Conservation (phyloP, 805 yeast species). For the Metschnikowia colocasiae region DNA sequence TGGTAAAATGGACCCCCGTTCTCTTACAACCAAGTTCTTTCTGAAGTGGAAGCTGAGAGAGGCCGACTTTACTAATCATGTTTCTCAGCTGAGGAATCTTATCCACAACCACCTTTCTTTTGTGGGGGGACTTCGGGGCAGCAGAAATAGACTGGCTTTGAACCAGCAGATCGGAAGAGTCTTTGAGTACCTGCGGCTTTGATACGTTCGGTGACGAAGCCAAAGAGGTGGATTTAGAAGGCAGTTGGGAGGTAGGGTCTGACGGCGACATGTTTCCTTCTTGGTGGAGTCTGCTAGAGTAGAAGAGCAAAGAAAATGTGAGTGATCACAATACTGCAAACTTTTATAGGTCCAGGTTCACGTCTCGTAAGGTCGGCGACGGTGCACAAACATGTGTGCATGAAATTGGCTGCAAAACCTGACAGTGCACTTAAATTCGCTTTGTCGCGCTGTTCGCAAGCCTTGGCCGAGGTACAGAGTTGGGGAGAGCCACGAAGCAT, state of each 20-base stretch:
- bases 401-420: conserved; percentile 1
- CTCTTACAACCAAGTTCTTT: conserved; percentile 22
- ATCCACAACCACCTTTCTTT: conserved; percentile 12
- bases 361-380: background rate
- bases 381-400: conserved; percentile 2
- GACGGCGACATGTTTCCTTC: conserved; percentile 2
- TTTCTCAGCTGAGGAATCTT: conserved; percentile 17
- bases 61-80: conserved; percentile 15
- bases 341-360: background rate
- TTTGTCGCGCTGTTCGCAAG: background rate
- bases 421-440: background rate
- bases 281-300: background rate
- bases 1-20: conserved; percentile 33
- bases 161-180: background rate
- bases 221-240: background rate
- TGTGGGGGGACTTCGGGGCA: background rate
- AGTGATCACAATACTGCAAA: background rate
- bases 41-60: conserved; percentile 29
- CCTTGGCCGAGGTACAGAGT: background rate
- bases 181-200: background rate
- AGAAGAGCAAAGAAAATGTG: background rate
- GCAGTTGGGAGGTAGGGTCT: conserved; percentile 3
- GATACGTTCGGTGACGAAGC: conserved; percentile 3
- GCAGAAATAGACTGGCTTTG: background rate
- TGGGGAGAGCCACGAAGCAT: background rate